A percentile compares a stretch with the other conserved stretches of the same genome.
phyloP scores from a whole-genome alignment of 306 rosid genomes.

The Morella rubra region DNA sequence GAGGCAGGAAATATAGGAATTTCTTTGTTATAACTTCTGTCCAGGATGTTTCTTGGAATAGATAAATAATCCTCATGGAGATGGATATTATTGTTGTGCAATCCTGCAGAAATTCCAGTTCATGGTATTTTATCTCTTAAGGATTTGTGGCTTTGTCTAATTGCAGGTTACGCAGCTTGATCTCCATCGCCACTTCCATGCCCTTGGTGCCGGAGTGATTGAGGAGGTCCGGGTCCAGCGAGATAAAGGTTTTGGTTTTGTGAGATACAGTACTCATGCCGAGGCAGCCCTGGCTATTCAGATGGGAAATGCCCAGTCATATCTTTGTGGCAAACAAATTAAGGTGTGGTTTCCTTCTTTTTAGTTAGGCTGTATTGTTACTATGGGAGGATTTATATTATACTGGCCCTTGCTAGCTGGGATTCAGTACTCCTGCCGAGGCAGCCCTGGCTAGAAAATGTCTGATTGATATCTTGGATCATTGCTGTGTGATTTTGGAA shows the following conservation, averaged over 20 bases:
- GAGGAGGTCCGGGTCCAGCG: slow-evolving; percentile 98
- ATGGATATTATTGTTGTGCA: slow-evolving; percentile 6
- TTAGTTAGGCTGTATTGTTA: background rate
- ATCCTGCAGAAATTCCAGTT: slow-evolving; percentile 5
- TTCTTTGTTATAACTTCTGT: background rate
- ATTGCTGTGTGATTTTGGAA: background rate
- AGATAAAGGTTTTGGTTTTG: slow-evolving; percentile 97
- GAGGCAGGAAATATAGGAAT: background rate
- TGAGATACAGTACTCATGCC: slow-evolving; percentile 73
- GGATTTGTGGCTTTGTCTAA: slow-evolving; percentile 5
- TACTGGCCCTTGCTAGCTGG: background rate
- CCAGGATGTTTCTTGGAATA: background rate
- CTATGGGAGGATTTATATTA: background rate
- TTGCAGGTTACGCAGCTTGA: slow-evolving; percentile 77
- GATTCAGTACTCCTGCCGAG: background rate
- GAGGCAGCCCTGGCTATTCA: slow-evolving; percentile 99
- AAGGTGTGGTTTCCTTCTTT: slow-evolving; percentile 53
- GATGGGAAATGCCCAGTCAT: slow-evolving; percentile 76
- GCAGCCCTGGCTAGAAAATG: background rate
- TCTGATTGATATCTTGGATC: background rate
- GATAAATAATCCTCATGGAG: background rate
- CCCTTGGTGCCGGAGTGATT: slow-evolving; percentile 88
- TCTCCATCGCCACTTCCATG: slow-evolving; percentile 88
- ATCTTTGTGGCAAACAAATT: slow-evolving; percentile 73
- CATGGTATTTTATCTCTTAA: slow-evolving; percentile 9